Percentiles rank a stretch among this genome's conserved stretches.
Conservation (phyloP, 78 protist species). For the Tieghemostelium lacteum region DNA sequence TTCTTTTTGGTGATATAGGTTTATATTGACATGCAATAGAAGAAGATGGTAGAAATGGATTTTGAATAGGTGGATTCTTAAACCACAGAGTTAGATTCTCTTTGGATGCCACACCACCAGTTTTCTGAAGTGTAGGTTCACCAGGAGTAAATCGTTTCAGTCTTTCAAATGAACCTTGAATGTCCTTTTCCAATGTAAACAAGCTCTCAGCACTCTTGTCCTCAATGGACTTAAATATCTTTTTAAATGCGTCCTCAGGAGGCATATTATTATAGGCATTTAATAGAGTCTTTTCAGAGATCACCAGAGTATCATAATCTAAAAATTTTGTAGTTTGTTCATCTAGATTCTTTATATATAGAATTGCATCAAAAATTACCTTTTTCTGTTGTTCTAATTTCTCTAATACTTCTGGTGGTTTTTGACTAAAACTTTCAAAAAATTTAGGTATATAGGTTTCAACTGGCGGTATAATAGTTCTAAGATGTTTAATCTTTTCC, state of each 20-base stretch:
- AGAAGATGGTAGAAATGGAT: slow-evolving; percentile 29
- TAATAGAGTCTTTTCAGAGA: slow-evolving; percentile 9
- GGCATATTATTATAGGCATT: slow-evolving; percentile 9
- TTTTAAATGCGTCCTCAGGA: slow-evolving; percentile 40
- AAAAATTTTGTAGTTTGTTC: slow-evolving; percentile 4
- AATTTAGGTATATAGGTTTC: slow-evolving; percentile 5
- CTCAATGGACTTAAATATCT: slow-evolving; percentile 9
- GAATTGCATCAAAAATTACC: slow-evolving; percentile 8
- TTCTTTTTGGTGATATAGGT: slow-evolving; percentile 31
- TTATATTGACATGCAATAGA: not conserved
- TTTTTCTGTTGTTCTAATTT: slow-evolving; percentile 21
- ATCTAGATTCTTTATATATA: slow-evolving; percentile 1
- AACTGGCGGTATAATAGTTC: slow-evolving; percentile 1
- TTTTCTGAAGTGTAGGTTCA: slow-evolving; percentile 13
- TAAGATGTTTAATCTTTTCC: slow-evolving; percentile 17
- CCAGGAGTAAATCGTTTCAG: slow-evolving; percentile 20
- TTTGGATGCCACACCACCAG: slow-evolving; percentile 63
- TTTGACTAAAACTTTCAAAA: not conserved
- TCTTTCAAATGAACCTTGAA: slow-evolving; percentile 37
- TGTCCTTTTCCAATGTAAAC: slow-evolving; percentile 43
- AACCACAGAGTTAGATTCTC: slow-evolving; percentile 32
- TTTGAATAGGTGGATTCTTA: slow-evolving; percentile 42
- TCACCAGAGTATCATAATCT: not conserved
- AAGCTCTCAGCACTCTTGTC: slow-evolving; percentile 2
- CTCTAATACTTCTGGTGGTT: not conserved